Evolutionary conservation across 164 flowering plant species (phyloP).

Genomic region (Vitis riparia): DNA sequence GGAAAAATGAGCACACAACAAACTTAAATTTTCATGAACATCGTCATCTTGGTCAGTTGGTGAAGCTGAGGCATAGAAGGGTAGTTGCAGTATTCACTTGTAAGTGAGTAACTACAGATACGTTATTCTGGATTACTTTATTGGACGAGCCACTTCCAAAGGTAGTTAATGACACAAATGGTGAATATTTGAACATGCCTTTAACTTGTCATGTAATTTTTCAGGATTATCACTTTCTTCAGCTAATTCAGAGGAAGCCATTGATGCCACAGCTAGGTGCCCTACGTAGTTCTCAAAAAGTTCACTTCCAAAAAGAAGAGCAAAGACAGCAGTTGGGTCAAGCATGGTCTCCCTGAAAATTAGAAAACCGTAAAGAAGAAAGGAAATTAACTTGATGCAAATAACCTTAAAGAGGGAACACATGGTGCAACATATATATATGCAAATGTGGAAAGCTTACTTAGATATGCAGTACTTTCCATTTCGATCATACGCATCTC

Average conservation of each 20-base stretch:
- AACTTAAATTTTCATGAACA: no score
- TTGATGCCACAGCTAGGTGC: conserved; percentile 86
- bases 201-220: conserved; percentile 61
- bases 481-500: conserved; percentile 78
- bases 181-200: conserved; percentile 35
- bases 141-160: no score
- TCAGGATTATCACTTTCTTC: conserved; percentile 58
- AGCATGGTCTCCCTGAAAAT: conserved; percentile 75
- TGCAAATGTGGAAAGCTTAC: conserved; percentile 28
- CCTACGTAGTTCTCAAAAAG: conserved; percentile 89
- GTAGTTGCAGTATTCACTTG: no score
- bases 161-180: background rate
- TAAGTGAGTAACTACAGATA: no score
- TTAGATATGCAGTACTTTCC: conserved; percentile 72
- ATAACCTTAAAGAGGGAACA: background rate
- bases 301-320: conserved; percentile 95
- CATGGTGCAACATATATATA: background rate
- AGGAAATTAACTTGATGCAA: background rate
- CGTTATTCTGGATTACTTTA: no score
- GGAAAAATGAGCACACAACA: no score
- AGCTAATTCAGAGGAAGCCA: conserved; percentile 79
- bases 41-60: no score
- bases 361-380: background rate
- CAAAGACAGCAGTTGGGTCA: conserved; percentile 87
- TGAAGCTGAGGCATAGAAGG: no score